These are phyloP conservation scores for Taxawa tesnikishii DNA, from an alignment of 2,329 filamentous ascomycete genomes.

Conservation along the genomic window DNA sequence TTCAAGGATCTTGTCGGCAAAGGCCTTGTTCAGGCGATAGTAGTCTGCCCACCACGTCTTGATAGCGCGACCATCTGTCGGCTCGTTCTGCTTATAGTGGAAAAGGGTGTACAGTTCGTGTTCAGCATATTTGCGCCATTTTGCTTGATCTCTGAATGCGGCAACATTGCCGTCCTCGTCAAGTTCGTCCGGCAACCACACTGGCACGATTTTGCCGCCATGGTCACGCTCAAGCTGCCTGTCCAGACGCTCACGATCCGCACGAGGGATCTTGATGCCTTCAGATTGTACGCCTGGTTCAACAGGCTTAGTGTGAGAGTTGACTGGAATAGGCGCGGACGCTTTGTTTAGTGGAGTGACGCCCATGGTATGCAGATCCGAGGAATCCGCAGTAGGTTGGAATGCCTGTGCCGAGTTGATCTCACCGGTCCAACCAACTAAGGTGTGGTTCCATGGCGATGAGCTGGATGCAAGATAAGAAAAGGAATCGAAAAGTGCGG, in stretches of 20 bases:
- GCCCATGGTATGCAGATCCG: constrained; percentile 35
- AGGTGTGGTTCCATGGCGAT: constrained; percentile 78
- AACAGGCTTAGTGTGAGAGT: constrained; percentile 35
- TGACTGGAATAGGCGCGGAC: constrained; percentile 67
- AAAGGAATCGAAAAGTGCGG: constrained; percentile 85
- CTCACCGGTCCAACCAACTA: constrained; percentile 93
- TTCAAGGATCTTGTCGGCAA: constrained; percentile 78
- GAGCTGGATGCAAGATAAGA: constrained; percentile 73
- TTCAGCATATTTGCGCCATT: constrained; percentile 86
- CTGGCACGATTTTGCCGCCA: constrained; percentile 68
- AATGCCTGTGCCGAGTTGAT: constrained; percentile 18
- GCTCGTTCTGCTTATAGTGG: constrained; percentile 92
- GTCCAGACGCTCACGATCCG: constrained; percentile 63
- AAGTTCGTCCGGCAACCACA: constrained; percentile 74
- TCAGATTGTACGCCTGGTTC: constrained; percentile 36
- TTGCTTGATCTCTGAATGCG: constrained; percentile 64
- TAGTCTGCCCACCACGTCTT: constrained; percentile 85
- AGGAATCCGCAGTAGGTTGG: constrained; percentile 23
- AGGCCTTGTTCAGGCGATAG: constrained; percentile 82
- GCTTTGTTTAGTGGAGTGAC: constrained; percentile 55
- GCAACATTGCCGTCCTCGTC: constrained; percentile 55
- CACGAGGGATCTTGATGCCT: constrained; percentile 56
- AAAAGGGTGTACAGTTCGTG: constrained; percentile 85
- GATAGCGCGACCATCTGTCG: constrained; percentile 71
- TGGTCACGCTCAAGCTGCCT: constrained; percentile 59